A percentile compares a stretch with the other conserved stretches of the same genome.
Evolutionary conservation across 306 rosid genomes (phyloP).

Genomic region (Styphnolobium japonicum): DNA sequence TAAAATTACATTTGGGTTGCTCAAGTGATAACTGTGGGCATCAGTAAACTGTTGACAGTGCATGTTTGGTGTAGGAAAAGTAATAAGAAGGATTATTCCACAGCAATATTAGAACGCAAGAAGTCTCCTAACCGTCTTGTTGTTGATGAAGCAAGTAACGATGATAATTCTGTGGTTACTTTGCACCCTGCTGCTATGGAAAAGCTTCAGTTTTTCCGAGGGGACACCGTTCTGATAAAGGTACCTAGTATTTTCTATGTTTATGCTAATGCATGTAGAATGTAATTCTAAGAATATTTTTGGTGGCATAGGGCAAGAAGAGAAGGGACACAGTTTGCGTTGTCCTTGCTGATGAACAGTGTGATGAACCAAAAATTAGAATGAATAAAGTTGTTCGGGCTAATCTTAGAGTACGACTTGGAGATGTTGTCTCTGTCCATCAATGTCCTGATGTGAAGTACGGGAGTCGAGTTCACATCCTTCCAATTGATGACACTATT

Average conservation of each 20-base stretch:
- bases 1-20: background rate
- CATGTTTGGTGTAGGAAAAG: slow-evolving; percentile 37
- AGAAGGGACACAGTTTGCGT: slow-evolving; percentile 61
- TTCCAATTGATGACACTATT: slow-evolving; percentile 64
- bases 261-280: background rate
- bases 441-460: slow-evolving; percentile 64
- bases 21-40: background rate
- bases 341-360: slow-evolving; percentile 55
- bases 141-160: slow-evolving; percentile 58
- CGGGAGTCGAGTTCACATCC: slow-evolving; percentile 61
- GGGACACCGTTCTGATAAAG: slow-evolving; percentile 59
- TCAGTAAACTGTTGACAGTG: background rate
- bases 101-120: slow-evolving; percentile 62
- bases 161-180: slow-evolving; percentile 59
- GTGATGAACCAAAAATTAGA: slow-evolving; percentile 62
- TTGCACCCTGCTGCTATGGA: slow-evolving; percentile 63
- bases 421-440: slow-evolving; percentile 59
- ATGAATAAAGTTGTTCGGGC: slow-evolving; percentile 67
- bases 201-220: slow-evolving; percentile 51
- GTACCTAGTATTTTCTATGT: slow-evolving; percentile 20
- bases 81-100: slow-evolving; percentile 54
- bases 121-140: slow-evolving; percentile 68
- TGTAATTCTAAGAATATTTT: background rate
- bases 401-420: slow-evolving; percentile 61
- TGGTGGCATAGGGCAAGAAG: slow-evolving; percentile 54